These are phyloP conservation scores for Trichoderma atroviride DNA, from an alignment of 2,329 filamentous ascomycete species.

Conservation along the genomic window DNA sequence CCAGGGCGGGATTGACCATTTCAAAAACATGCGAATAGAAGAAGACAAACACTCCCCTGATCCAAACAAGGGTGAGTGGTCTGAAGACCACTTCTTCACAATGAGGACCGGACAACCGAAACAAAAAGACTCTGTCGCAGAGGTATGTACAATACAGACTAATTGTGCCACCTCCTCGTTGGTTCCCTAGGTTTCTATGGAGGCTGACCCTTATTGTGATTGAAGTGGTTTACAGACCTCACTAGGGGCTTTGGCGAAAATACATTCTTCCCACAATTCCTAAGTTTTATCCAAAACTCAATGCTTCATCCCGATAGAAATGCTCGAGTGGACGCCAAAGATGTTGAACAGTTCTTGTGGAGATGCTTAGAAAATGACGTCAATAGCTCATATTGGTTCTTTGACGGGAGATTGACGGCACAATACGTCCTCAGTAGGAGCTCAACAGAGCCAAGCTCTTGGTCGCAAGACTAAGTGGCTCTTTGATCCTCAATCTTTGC, in stretches of 20 bases:
- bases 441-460: neutral
- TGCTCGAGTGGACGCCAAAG: neutral
- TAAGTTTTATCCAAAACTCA: neutral
- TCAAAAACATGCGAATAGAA: neutral
- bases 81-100: conserved; percentile 2
- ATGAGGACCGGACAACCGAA: neutral
- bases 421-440: neutral
- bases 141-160: neutral
- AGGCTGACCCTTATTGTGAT: neutral
- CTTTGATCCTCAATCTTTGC: neutral
- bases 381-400: neutral
- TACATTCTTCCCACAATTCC: neutral
- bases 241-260: neutral
- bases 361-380: neutral
- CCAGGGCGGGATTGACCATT: neutral
- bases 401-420: neutral
- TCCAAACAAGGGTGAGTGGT: neutral
- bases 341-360: neutral
- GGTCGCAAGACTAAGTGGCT: neutral
- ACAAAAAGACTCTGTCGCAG: neutral
- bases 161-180: neutral
- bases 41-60: neutral
- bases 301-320: conserved; percentile 1
- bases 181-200: neutral
- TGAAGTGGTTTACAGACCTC: neutral